Percentiles rank a stretch among this genome's conserved stretches.
Conservation (phyloP, 2,329 filamentous ascomycete species). For the Emydomyces testavorans region DNA sequence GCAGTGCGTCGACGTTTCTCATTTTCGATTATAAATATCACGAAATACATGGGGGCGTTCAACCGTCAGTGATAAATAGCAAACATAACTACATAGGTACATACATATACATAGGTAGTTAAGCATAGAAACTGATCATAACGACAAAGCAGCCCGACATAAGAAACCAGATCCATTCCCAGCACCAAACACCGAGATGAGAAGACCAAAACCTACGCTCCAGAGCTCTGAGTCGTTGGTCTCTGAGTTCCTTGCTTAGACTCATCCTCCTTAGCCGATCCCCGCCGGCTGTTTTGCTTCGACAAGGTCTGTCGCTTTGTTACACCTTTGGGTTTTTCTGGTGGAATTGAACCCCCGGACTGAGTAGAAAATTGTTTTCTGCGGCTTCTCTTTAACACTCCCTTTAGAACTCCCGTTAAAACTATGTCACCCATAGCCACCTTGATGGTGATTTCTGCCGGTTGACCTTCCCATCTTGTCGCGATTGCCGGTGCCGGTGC, state of each 20-base stretch:
- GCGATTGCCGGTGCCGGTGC: neutral
- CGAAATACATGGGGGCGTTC: too few relatives aligned
- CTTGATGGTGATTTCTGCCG: constrained; percentile 12
- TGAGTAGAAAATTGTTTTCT: neutral
- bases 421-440: constrained; percentile 14
- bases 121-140: neutral
- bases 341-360: neutral
- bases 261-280: neutral
- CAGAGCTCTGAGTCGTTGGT: neutral
- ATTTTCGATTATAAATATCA: too few relatives aligned
- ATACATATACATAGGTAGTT: too few relatives aligned
- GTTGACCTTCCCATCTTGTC: constrained; percentile 13
- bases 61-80: too few relatives aligned
- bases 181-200: neutral
- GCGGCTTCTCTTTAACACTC: constrained; percentile 8
- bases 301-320: neutral
- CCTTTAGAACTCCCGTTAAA: constrained; percentile 12
- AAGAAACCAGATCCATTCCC: neutral
- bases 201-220: neutral
- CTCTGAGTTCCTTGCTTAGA: neutral
- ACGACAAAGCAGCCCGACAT: neutral
- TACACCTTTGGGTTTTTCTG: constrained; percentile 10
- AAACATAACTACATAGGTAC: too few relatives aligned
- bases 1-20: too few relatives aligned
- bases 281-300: neutral